phyloP scores from a whole-genome alignment of 2,329 filamentous ascomycete genomes.

The Phoma herbarum region DNA sequence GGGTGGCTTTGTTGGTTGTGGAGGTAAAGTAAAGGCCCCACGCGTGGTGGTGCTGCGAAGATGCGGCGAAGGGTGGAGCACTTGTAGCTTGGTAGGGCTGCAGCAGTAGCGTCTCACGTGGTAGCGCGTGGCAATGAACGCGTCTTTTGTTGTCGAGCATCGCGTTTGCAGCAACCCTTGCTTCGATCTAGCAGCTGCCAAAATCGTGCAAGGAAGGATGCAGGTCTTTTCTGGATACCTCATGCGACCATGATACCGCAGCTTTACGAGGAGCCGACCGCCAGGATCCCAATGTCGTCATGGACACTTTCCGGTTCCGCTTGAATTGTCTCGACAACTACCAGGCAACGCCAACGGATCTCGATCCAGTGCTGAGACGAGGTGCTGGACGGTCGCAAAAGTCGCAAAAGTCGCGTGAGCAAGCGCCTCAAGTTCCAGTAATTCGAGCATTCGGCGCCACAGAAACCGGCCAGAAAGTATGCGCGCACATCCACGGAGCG shows the following conservation, averaged over 20 bases:
- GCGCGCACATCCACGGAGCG: conserved; percentile 92
- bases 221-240: conserved; percentile 5
- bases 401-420: conserved; percentile 61
- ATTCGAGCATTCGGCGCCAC: conserved; percentile 92
- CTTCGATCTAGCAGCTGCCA: not conserved
- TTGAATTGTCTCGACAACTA: conserved; percentile 98
- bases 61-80: conserved; percentile 27
- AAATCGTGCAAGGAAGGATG: not conserved
- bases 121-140: conserved; percentile 28
- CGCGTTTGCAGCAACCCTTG: conserved; percentile 10
- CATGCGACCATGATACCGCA: conserved; percentile 27
- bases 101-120: conserved; percentile 38
- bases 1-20: conserved; percentile 4
- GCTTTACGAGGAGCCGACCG: conserved; percentile 8
- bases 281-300: conserved; percentile 42
- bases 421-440: conserved; percentile 79
- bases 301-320: conserved; percentile 86
- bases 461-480: conserved; percentile 94
- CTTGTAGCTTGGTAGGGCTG: conserved; percentile 43
- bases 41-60: conserved; percentile 12
- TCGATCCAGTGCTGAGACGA: conserved; percentile 81
- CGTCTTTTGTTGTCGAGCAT: conserved; percentile 6
- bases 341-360: conserved; percentile 77
- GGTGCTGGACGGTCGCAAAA: conserved; percentile 63
- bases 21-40: conserved; percentile 9